Percentiles rank a stretch among this genome's conserved stretches.
Evolutionary conservation across 169 alveolate genomes (phyloP).

Genomic region (Perkinsus chesapeaki): DNA sequence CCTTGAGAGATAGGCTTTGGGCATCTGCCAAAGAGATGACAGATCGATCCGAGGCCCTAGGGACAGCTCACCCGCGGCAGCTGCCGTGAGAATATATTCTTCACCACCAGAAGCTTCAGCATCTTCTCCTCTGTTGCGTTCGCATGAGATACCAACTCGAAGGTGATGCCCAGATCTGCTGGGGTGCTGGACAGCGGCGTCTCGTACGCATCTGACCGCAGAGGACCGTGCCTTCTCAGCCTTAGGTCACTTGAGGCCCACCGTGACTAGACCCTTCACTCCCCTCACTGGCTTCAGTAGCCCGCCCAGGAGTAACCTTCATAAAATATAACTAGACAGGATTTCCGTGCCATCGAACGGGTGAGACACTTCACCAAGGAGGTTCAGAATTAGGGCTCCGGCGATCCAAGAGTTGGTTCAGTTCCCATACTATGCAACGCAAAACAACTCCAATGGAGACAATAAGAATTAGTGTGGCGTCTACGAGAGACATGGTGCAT

Average conservation of each 20-base stretch:
- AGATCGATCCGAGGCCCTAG: not conserved
- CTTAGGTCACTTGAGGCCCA: not conserved
- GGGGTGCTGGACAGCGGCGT: not conserved
- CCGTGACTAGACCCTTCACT: not conserved
- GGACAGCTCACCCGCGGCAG: constrained; percentile 38
- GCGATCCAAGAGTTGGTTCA: not conserved
- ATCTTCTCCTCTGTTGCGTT: constrained; percentile 18
- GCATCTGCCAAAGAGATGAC: constrained; percentile 49
- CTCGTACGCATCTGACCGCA: not conserved
- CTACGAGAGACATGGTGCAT: no score
- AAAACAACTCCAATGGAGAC: not conserved
- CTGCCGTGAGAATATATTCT: constrained; percentile 55
- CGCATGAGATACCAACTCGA: not conserved
- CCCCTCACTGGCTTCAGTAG: not conserved
- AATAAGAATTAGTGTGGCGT: no score
- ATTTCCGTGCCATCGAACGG: not conserved
- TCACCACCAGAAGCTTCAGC: constrained; percentile 44
- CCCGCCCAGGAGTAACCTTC: not conserved
- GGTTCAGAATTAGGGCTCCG: not conserved
- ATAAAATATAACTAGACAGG: not conserved
- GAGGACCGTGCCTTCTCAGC: not conserved
- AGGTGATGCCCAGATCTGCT: not conserved
- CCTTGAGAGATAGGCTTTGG: constrained; percentile 66
- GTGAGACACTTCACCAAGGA: not conserved
- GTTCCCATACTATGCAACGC: not conserved